Percentiles rank a stretch among this genome's conserved stretches.
phyloP scores from a whole-genome alignment of 345 rosid species.

The Nephelium lappaceum region DNA sequence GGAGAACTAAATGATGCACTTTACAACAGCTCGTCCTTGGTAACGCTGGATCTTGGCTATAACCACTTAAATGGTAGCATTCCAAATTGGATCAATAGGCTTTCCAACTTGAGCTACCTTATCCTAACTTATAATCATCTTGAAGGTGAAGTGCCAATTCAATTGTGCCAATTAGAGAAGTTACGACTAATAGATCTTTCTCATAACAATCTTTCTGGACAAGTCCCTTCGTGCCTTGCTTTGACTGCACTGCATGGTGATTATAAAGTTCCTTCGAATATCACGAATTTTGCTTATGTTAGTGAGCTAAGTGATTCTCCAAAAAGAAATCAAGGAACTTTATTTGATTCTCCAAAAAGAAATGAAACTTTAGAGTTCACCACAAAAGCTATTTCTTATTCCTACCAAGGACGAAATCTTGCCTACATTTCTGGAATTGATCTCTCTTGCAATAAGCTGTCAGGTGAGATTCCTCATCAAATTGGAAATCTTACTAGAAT shows the following conservation, averaged over 20 bases:
- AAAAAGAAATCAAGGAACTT: no score
- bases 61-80: not conserved
- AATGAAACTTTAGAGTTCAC: not conserved
- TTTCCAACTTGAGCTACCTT: not conserved
- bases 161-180: conserved; percentile 12
- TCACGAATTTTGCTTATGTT: not conserved
- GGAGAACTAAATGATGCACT: not conserved
- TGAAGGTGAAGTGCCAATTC: conserved; percentile 20
- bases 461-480: conserved; percentile 32
- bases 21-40: not conserved
- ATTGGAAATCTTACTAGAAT: conserved; percentile 26
- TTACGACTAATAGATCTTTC: conserved; percentile 34
- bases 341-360: no score
- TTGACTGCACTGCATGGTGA: not conserved
- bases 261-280: not conserved
- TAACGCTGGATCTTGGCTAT: conserved; percentile 3
- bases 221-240: conserved; percentile 10
- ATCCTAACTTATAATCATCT: conserved; percentile 16
- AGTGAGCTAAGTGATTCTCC: not conserved
- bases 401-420: conserved; percentile 14
- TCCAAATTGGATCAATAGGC: conserved; percentile 3
- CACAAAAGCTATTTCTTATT: conserved; percentile 14
- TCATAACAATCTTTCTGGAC: conserved; percentile 17
- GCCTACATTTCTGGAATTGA: conserved; percentile 36
- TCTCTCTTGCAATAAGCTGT: conserved; percentile 37